Conservation (phyloP, 495 filamentous ascomycete species). For the Mytilinidion resinicola region DNA sequence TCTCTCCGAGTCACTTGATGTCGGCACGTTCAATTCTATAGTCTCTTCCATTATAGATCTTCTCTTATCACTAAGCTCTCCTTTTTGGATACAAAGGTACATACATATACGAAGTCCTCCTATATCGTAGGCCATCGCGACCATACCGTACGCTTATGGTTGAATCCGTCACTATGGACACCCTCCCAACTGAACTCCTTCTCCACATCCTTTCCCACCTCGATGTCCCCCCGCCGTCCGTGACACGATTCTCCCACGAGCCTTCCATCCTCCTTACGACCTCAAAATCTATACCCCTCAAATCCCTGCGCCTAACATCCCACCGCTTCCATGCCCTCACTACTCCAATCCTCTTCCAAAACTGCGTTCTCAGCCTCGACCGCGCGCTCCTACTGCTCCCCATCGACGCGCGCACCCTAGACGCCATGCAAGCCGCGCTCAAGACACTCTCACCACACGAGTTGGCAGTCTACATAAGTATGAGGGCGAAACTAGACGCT, state of each 20-base stretch:
- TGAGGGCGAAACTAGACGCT: constrained; percentile 21
- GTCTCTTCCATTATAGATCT: too few relatives aligned
- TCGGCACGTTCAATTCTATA: too few relatives aligned
- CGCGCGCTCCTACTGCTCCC: constrained; percentile 19
- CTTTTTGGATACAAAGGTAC: too few relatives aligned
- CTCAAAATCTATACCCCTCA: constrained; percentile 11
- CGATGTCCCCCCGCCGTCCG: constrained; percentile 10
- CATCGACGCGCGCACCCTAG: constrained; percentile 18
- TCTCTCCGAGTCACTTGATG: too few relatives aligned
- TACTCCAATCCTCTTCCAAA: constrained; percentile 21
- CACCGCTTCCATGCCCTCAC: constrained; percentile 19
- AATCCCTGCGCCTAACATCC: constrained; percentile 14
- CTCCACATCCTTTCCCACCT: constrained; percentile 22
- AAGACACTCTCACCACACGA: constrained; percentile 19
- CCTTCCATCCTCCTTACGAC: constrained; percentile 13
- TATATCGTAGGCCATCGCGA: too few relatives aligned
- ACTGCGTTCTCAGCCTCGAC: constrained; percentile 14
- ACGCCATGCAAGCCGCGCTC: constrained; percentile 18
- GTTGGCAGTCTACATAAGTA: constrained; percentile 18
- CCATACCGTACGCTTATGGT: too few relatives aligned
- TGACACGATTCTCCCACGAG: constrained; percentile 20
- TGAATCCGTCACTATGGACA: background rate
- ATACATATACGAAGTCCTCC: too few relatives aligned
- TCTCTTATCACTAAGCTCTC: too few relatives aligned
- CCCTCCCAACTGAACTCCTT: constrained; percentile 25